A percentile compares a stretch with the other conserved stretches of the same genome.
phyloP scores from a whole-genome alignment of 2,329 filamentous ascomycete species.

The Xylariaceae sp. region DNA sequence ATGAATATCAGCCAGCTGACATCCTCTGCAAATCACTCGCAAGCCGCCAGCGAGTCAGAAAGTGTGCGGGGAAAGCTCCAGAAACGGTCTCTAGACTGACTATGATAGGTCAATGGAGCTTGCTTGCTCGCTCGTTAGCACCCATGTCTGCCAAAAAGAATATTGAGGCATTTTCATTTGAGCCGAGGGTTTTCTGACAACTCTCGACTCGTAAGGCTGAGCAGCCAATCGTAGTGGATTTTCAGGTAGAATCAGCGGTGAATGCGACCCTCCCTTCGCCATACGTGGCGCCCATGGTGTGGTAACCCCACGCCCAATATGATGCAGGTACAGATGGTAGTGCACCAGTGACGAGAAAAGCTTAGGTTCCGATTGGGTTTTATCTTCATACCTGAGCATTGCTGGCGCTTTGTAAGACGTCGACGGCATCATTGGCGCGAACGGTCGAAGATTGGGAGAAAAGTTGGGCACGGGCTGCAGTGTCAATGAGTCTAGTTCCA shows the following conservation, averaged over 20 bases:
- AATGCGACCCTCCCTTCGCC: slow-evolving; percentile 19
- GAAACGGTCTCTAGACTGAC: slow-evolving; percentile 2
- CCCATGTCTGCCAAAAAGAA: not conserved
- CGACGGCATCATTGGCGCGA: not conserved
- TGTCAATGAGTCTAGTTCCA: no score
- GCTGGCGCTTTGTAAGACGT: slow-evolving; percentile 7
- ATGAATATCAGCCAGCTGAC: not conserved
- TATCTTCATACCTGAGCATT: not conserved
- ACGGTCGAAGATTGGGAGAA: slow-evolving; percentile 3
- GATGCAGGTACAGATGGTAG: slow-evolving; percentile 24
- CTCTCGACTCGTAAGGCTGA: slow-evolving; percentile 17
- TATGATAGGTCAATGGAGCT: slow-evolving; percentile 9
- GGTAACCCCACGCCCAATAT: slow-evolving; percentile 19
- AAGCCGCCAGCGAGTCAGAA: not conserved
- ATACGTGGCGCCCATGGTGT: slow-evolving; percentile 25
- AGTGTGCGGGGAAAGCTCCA: not conserved
- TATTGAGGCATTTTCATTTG: not conserved
- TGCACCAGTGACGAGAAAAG: slow-evolving; percentile 7
- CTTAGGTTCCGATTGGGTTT: slow-evolving; percentile 13
- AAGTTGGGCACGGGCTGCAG: not conserved
- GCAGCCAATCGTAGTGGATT: slow-evolving; percentile 17
- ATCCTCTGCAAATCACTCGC: slow-evolving; percentile 5
- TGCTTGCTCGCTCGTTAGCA: slow-evolving; percentile 5
- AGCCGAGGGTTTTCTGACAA: not conserved
- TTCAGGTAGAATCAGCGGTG: slow-evolving; percentile 13